Evolutionary conservation across 257 asterid species (phyloP).

Genomic region (Lithospermum erythrorhizon): DNA sequence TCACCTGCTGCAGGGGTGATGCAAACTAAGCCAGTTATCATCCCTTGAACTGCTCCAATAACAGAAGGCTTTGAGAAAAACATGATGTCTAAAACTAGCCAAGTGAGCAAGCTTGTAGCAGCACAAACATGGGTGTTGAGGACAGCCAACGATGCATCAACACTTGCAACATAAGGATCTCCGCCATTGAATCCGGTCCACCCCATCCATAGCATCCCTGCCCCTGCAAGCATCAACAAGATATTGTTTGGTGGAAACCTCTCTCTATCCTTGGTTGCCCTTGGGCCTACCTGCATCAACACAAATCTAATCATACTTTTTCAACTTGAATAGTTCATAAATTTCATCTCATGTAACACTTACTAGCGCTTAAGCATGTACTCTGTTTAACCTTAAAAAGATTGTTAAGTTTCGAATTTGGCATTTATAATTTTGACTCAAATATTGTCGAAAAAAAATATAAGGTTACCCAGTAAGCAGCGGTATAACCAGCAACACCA

Average conservation of each 20-base stretch:
- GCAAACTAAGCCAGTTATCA: conserved; percentile 22
- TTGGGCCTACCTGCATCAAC: conserved; percentile 17
- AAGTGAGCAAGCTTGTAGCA: conserved; percentile 18
- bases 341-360: too few species aligned
- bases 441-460: too few species aligned
- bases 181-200: conserved; percentile 28
- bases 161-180: conserved; percentile 13
- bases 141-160: conserved; percentile 13
- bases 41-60: conserved; percentile 20
- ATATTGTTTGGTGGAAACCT: conserved; percentile 22
- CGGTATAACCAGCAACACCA: conserved; percentile 53
- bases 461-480: conserved; percentile 45
- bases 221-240: conserved; percentile 20
- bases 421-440: too few species aligned
- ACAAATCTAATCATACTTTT: not conserved
- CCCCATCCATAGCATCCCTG: conserved; percentile 22
- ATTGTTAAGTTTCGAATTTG: too few species aligned
- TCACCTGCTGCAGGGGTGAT: conserved; percentile 26
- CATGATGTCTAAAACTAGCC: conserved; percentile 19
- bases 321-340: too few species aligned
- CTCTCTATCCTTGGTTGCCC: conserved; percentile 14
- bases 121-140: conserved; percentile 24
- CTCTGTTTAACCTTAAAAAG: not conserved
- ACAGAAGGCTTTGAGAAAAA: conserved; percentile 19
- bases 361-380: too few species aligned